phyloP scores from a whole-genome alignment of 768 basidiomycete genomes.

The Podaxis mareebaensis region DNA sequence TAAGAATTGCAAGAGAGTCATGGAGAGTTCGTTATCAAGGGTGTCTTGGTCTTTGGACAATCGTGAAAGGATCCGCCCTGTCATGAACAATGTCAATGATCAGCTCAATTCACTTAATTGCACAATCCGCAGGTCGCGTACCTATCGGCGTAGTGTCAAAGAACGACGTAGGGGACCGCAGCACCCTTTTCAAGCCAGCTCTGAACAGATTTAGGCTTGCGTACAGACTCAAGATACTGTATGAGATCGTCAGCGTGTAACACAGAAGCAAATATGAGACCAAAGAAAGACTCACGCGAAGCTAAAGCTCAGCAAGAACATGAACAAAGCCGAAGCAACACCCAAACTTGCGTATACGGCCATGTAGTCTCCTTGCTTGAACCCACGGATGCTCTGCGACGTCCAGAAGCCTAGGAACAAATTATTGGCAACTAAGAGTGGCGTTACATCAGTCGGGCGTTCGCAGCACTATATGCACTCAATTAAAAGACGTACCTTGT shows the following conservation, averaged over 20 bases:
- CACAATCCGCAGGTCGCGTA: conserved; percentile 23
- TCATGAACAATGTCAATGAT: background rate
- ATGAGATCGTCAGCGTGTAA: background rate
- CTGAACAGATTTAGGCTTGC: conserved; percentile 56
- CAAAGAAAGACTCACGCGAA: conserved; percentile 41
- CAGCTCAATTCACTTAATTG: background rate
- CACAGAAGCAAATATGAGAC: background rate
- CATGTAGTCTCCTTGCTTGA: conserved; percentile 69
- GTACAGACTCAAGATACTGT: conserved; percentile 37
- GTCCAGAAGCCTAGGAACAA: conserved; percentile 80
- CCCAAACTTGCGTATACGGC: conserved; percentile 52
- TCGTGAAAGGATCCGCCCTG: conserved; percentile 58
- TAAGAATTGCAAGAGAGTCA: conserved; percentile 48
- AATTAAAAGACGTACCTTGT: conserved; percentile 34
- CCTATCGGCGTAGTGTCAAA: conserved; percentile 76
- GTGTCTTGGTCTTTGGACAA: conserved; percentile 65
- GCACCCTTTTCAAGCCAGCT: conserved; percentile 52
- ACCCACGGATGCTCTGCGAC: conserved; percentile 49
- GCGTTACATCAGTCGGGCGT: background rate
- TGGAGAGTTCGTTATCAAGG: conserved; percentile 50
- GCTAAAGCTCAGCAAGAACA: conserved; percentile 47
- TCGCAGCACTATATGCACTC: background rate
- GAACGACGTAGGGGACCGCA: conserved; percentile 64
- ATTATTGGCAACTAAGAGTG: conserved; percentile 52
- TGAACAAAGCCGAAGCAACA: conserved; percentile 48